Evolutionary conservation across 164 flowering plant species (phyloP).

Genomic region (Annona cherimola): DNA sequence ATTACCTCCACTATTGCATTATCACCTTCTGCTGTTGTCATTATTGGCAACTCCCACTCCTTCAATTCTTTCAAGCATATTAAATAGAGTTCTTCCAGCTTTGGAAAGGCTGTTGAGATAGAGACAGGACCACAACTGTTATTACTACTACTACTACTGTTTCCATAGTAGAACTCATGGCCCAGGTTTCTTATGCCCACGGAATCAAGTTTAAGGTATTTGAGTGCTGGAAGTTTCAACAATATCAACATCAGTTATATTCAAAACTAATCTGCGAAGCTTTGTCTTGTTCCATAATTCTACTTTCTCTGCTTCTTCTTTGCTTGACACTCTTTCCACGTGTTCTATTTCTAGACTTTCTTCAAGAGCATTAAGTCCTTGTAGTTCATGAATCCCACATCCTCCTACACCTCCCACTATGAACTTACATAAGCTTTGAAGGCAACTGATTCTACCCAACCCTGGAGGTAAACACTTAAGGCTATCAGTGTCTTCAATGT

Average conservation of each 20-base stretch:
- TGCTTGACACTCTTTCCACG: conserved; percentile 1
- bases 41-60: conserved; percentile 1
- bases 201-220: background rate
- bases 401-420: background rate
- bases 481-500: background rate
- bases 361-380: background rate
- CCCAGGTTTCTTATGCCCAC: background rate
- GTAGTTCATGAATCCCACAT: conserved; percentile 4
- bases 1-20: background rate
- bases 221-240: conserved; percentile 2
- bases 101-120: background rate
- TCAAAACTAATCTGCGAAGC: background rate
- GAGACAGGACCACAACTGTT: too few species aligned
- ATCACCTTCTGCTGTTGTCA: too few species aligned
- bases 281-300: background rate
- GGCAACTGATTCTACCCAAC: conserved; percentile 1
- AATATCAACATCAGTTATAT: background rate
- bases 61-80: background rate
- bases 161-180: background rate
- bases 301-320: background rate
- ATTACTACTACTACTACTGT: background rate
- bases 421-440: conserved; percentile 1
- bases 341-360: background rate
- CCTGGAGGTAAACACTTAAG: background rate
- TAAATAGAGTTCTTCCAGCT: conserved; percentile 2